Evolutionary conservation across 148 eudicot species (phyloP).

Genomic region (Diospyros kaki): DNA sequence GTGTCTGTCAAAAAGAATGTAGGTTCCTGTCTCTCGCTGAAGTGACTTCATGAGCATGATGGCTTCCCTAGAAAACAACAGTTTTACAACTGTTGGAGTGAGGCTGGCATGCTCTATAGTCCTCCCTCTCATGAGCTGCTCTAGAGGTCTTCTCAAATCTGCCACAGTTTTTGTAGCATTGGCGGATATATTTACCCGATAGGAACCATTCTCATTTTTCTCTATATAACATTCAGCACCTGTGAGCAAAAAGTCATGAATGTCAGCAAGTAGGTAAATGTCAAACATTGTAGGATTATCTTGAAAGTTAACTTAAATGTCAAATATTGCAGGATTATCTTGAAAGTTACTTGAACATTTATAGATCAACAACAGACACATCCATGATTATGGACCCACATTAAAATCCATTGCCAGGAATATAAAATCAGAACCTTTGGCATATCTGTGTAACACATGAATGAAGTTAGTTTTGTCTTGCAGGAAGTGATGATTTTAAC

Average conservation of each 20-base stretch:
- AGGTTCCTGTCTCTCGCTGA: constrained; percentile 65
- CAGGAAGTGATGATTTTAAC: not conserved
- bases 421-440: not conserved
- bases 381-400: not conserved
- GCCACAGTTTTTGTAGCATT: constrained; percentile 81
- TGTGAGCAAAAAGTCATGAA: constrained; percentile 20
- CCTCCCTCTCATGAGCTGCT: constrained; percentile 73
- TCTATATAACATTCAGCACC: constrained; percentile 59
- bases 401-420: not conserved
- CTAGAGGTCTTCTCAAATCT: constrained; percentile 70
- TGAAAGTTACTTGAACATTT: not conserved
- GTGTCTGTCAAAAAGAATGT: constrained; percentile 60
- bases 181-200: constrained; percentile 72
- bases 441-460: not conserved
- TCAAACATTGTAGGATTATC: not conserved
- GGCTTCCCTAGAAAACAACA: constrained; percentile 66
- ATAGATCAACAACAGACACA: not conserved
- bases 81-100: constrained; percentile 52
- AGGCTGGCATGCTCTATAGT: constrained; percentile 52
- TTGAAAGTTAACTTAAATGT: not conserved
- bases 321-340: not conserved
- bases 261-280: constrained; percentile 15
- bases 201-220: constrained; percentile 54
- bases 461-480: not conserved
- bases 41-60: constrained; percentile 46